phyloP scores from a whole-genome alignment of 2,329 filamentous ascomycete genomes.

The Davidsoniella eucalypti region DNA sequence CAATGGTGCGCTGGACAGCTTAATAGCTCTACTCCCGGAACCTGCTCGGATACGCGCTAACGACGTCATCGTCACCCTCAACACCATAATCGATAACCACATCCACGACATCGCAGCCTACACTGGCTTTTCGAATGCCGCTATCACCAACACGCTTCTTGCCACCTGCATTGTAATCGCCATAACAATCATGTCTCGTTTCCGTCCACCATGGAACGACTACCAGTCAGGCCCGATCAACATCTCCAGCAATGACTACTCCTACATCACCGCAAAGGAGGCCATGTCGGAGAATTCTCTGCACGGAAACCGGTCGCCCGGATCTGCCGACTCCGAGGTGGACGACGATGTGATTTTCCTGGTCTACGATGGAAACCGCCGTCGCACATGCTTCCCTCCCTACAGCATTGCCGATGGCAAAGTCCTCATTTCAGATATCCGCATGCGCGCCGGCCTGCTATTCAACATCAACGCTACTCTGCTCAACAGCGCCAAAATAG shows the following conservation, averaged over 20 bases:
- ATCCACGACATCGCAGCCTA: conserved; percentile 35
- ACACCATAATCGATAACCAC: conserved; percentile 26
- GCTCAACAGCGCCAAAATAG: conserved; percentile 47
- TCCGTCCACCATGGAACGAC: conserved; percentile 30
- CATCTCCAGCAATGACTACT: conserved; percentile 62
- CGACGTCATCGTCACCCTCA: conserved; percentile 15
- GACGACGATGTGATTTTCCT: conserved; percentile 8
- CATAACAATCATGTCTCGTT: conserved; percentile 30
- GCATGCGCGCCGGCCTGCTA: conserved; percentile 49
- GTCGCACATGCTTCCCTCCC: conserved; percentile 39
- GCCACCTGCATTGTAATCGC: conserved; percentile 28
- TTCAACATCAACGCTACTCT: conserved; percentile 49
- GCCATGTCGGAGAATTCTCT: conserved; percentile 26
- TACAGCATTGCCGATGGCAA: conserved; percentile 62
- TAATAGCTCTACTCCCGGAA: conserved; percentile 32
- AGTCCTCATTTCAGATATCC: conserved; percentile 48
- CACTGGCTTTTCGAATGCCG: conserved; percentile 30
- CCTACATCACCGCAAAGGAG: conserved; percentile 69
- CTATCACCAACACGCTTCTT: conserved; percentile 31
- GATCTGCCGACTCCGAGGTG: background rate
- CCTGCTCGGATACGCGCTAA: conserved; percentile 37
- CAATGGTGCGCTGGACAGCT: conserved; percentile 35
- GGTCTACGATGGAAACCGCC: conserved; percentile 1
- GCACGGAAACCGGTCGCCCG: conserved; percentile 10
- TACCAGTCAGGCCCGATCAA: conserved; percentile 25